A percentile compares a stretch with the other conserved stretches of the same genome.
Conservation (phyloP, 192 early-diverging fungal species). For the Backusella australiensis region DNA sequence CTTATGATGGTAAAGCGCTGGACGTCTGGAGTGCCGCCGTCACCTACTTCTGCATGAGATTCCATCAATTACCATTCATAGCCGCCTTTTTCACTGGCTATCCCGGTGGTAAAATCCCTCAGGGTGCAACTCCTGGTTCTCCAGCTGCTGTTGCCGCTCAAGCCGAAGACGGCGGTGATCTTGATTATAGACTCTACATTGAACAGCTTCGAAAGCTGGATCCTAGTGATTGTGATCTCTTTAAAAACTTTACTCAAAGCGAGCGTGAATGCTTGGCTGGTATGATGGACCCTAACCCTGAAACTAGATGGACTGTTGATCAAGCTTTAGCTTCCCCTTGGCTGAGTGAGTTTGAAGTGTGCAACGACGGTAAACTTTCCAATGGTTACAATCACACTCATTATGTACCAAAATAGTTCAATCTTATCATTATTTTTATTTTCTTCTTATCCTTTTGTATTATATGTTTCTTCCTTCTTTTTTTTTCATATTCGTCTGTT, state of each 20-base stretch:
- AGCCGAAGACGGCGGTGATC: constrained; percentile 23
- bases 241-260: constrained; percentile 11
- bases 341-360: constrained; percentile 42
- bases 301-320: constrained; percentile 42
- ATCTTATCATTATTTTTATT: neutral
- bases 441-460: neutral
- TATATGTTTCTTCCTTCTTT: neutral
- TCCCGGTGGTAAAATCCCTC: constrained; percentile 1
- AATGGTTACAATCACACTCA: constrained; percentile 33
- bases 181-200: constrained; percentile 14
- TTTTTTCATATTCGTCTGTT: neutral
- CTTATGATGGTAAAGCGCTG: constrained; percentile 88
- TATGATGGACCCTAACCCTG: constrained; percentile 42
- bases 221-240: constrained; percentile 16
- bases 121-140: constrained; percentile 11
- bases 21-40: constrained; percentile 94
- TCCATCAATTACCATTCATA: constrained; percentile 48
- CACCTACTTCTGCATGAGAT: constrained; percentile 83
- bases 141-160: constrained; percentile 27
- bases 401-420: constrained; percentile 2
- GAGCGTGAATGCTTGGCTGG: constrained; percentile 31
- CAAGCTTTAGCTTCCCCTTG: constrained; percentile 39
- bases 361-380: constrained; percentile 34
- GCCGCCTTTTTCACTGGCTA: constrained; percentile 14
- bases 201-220: constrained; percentile 20